Evolutionary conservation across 768 basidiomycete genomes (phyloP), one percentile per base, ranked within the genome.

Genomic region (Exidia glandulosa): DNA sequence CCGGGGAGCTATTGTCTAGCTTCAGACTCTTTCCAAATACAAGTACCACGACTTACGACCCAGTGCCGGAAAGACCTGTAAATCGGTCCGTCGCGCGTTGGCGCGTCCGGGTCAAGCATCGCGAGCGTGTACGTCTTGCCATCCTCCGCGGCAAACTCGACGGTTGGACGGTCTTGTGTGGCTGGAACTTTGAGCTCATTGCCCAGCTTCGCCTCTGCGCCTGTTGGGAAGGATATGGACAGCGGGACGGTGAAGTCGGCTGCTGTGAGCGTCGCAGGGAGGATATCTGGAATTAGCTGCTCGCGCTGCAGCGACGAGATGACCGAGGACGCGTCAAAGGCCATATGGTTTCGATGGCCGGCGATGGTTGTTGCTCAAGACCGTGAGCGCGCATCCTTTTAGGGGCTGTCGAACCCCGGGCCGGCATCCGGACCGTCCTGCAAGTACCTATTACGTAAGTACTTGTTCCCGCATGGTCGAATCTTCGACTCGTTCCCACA

Each of bases 21-120:
- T 31, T 19, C 6, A 9, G 9, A 14, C 30, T 29, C 27, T 27
- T 3, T 54, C 25, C n/a, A n/a, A n/a, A n/a, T n/a, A 6, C 6
- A 29, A 7, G 27, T 27, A 54, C 10, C 9, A n/a, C 6, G 9
- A 54, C 62, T 47, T 29, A 83, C 80, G 34, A 84, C 69, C 81
- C 81, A 83, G 60, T 84, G 82, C 50, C 81, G 74, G 73, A 79
- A 83, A 61, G 82, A 67, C 1, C 77, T 72, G 66, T 72, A 80
- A 63, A 74, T 79, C 1, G 79, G 80, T 36, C 80, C 74, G 6
- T 62, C 67, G 52, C 77, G 69, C 1, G 79, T 81, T 0, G 82
- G 82, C 2, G 82, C 82, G 60, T 83, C 82, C 2, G 82, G 82
- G 64, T 84, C 82, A 2, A 77, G 77, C 79, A 82, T 77, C 33